phyloP scores from a whole-genome alignment of 352 stramenopile genomes.

The Thalassiosira livingstoniorum region DNA sequence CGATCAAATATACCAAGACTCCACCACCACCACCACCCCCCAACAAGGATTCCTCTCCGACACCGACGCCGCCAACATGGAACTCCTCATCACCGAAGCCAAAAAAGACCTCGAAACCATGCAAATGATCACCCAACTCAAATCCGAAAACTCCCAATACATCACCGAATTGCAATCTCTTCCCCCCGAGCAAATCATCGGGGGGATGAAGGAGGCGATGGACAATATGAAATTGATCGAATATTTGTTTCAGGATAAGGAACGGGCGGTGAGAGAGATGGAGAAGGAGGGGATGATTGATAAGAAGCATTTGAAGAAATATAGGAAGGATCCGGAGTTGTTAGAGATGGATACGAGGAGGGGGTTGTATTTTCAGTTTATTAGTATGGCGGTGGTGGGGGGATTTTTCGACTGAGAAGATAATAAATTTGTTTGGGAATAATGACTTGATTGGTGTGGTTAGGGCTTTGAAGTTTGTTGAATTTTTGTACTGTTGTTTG shows the following conservation, averaged over 20 bases:
- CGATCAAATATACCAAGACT: not conserved
- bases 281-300: slow-evolving; percentile 75
- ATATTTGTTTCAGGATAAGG: slow-evolving; percentile 71
- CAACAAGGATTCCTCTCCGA: slow-evolving; percentile 43
- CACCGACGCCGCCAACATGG: slow-evolving; percentile 70
- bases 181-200: slow-evolving; percentile 55
- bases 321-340: slow-evolving; percentile 68
- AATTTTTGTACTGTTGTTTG: too few species aligned
- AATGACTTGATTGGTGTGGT: too few species aligned
- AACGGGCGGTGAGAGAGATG: slow-evolving; percentile 66
- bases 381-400: slow-evolving; percentile 61
- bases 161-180: slow-evolving; percentile 48
- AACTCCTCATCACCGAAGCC: slow-evolving; percentile 56
- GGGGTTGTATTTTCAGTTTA: slow-evolving; percentile 73
- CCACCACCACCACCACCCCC: not conserved
- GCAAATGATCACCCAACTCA: slow-evolving; percentile 64
- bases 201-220: slow-evolving; percentile 62
- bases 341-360: slow-evolving; percentile 70
- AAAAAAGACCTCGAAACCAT: slow-evolving; percentile 68
- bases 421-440: not conserved
- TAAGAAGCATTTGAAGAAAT: slow-evolving; percentile 64
- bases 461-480: too few species aligned
- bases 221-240: slow-evolving; percentile 74
- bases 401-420: slow-evolving; percentile 61
- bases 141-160: slow-evolving; percentile 42